Evolutionary conservation across 495 filamentous ascomycete species (phyloP).

Genomic region (Copromyces sp.): DNA sequence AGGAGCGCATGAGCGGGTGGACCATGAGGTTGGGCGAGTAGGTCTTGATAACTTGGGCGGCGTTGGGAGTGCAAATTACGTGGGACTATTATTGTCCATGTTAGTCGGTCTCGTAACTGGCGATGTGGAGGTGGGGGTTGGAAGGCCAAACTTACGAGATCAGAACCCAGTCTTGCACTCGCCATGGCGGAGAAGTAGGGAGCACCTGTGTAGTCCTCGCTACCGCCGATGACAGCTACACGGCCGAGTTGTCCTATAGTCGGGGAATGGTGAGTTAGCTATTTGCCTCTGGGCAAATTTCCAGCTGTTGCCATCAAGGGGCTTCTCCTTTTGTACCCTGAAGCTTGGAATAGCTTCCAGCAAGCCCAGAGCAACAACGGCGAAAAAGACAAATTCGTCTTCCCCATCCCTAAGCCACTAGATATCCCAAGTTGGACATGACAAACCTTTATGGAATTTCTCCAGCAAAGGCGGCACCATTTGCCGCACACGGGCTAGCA

Average conservation of each 20-base stretch:
- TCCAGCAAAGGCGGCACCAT: conserved; percentile 93
- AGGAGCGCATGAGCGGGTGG: conserved; percentile 85
- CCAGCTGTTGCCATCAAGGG: conserved; percentile 1
- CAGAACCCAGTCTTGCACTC: conserved; percentile 75
- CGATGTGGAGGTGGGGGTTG: background rate
- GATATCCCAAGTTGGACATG: background rate
- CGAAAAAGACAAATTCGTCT: background rate
- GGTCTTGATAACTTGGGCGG: conserved; percentile 84
- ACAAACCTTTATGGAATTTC: conserved; percentile 90
- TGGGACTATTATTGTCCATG: conserved; percentile 54
- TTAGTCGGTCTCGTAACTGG: background rate
- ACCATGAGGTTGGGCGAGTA: conserved; percentile 99
- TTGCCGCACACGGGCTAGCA: conserved; percentile 73
- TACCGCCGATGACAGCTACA: conserved; percentile 90
- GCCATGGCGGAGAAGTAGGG: conserved; percentile 98
- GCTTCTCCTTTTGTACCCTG: background rate
- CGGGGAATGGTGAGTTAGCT: conserved; percentile 6
- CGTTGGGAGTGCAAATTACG: conserved; percentile 87
- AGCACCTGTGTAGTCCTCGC: conserved; percentile 91
- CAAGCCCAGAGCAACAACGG: background rate
- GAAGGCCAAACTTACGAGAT: conserved; percentile 51
- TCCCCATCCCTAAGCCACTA: background rate
- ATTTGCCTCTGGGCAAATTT: background rate
- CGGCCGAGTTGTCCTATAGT: conserved; percentile 74
- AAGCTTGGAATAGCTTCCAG: background rate